phyloP scores from a whole-genome alignment of 805 yeast genomes.

The Candida golubevii region DNA sequence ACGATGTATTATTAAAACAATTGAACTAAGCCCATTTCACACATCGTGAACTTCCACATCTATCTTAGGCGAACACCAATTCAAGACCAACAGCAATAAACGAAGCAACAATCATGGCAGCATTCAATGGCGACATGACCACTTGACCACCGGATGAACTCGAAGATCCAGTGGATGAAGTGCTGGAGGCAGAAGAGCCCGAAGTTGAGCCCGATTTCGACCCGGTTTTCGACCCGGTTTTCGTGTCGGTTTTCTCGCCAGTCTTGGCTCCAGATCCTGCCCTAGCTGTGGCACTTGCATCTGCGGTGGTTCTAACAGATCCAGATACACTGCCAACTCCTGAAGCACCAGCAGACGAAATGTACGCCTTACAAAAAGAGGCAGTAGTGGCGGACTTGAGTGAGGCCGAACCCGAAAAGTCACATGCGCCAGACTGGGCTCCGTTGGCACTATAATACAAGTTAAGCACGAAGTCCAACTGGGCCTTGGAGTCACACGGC shows the following conservation, averaged over 20 bases:
- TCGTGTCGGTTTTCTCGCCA: neutral
- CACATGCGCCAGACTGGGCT: slow-evolving; percentile 49
- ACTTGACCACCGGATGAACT: slow-evolving; percentile 18
- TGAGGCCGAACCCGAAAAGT: slow-evolving; percentile 51
- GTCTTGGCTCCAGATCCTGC: slow-evolving; percentile 15
- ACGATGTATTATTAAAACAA: neutral
- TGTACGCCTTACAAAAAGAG: slow-evolving; percentile 51
- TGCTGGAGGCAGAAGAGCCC: slow-evolving; percentile 7
- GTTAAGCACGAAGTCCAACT: slow-evolving; percentile 37
- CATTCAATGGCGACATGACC: slow-evolving; percentile 12
- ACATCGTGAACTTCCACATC: neutral
- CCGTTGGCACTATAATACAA: slow-evolving; percentile 41
- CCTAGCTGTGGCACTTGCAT: slow-evolving; percentile 17
- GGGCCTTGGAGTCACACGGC: slow-evolving; percentile 31
- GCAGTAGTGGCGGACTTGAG: slow-evolving; percentile 46
- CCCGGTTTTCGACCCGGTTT: slow-evolving; percentile 2
- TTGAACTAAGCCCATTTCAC: neutral
- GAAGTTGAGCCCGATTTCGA: neutral
- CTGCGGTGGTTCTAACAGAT: slow-evolving; percentile 16
- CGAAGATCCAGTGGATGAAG: slow-evolving; percentile 17
- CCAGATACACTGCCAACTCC: slow-evolving; percentile 57
- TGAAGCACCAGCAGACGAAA: slow-evolving; percentile 62
- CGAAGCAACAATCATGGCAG: slow-evolving; percentile 21
- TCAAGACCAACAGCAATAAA: slow-evolving; percentile 27
- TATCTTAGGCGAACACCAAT: slow-evolving; percentile 17